Evolutionary conservation across 345 rosid species (phyloP).

Genomic region (Isatis tinctoria): DNA sequence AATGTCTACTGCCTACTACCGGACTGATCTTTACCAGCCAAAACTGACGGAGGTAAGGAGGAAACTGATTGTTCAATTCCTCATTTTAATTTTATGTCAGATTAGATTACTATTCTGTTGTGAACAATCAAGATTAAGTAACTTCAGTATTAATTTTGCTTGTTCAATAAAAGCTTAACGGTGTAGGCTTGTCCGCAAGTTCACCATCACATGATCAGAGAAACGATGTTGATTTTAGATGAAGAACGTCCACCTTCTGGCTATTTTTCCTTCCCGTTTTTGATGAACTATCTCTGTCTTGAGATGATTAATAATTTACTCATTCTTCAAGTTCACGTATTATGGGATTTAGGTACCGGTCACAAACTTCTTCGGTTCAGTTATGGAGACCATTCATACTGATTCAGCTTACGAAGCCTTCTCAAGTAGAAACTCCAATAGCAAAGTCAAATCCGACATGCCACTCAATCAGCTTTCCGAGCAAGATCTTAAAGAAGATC

Average conservation of each 20-base stretch:
- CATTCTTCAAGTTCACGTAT: slow-evolving; percentile 8
- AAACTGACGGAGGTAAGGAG: slow-evolving; percentile 50
- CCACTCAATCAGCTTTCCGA: slow-evolving; percentile 32
- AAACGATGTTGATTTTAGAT: neutral
- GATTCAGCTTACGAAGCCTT: slow-evolving; percentile 59
- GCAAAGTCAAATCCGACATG: slow-evolving; percentile 25
- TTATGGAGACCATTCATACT: slow-evolving; percentile 89
- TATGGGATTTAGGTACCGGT: slow-evolving; percentile 66
- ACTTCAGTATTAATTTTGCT: neutral
- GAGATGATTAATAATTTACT: neutral
- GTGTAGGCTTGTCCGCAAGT: neutral
- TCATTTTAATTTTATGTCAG: neutral
- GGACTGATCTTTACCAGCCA: slow-evolving; percentile 72
- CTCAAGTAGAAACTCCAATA: slow-evolving; percentile 31
- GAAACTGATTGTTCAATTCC: neutral
- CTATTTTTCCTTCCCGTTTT: neutral
- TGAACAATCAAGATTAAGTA: neutral
- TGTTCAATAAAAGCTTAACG: neutral
- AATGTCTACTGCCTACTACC: slow-evolving; percentile 88
- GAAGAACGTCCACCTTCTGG: neutral
- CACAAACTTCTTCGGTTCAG: slow-evolving; percentile 94
- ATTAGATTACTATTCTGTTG: neutral
- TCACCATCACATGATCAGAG: neutral
- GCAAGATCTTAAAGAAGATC: slow-evolving; percentile 25
- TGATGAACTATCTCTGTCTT: neutral